Conservation (phyloP, 169 alveolate species). For the Eimeria nieschulzi region DNA sequence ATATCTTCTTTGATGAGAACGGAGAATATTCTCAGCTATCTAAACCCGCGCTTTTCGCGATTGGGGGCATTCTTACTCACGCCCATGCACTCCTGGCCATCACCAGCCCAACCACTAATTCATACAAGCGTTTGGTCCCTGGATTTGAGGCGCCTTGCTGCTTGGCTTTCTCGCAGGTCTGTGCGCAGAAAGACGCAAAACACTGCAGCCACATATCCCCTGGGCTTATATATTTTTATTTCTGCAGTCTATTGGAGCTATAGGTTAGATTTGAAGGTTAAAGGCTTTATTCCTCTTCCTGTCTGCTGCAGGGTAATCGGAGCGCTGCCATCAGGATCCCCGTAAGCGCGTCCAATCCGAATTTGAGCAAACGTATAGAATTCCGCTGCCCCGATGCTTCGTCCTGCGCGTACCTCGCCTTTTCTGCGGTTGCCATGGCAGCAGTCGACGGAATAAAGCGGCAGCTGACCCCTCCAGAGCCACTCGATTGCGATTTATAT, state of each 20-base stretch:
- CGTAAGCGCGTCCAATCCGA: constrained; percentile 64
- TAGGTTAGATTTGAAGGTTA: no score
- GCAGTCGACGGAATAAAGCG: constrained; percentile 85
- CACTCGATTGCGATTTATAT: constrained; percentile 48
- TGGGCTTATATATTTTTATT: no score
- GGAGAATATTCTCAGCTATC: neutral
- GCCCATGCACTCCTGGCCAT: constrained; percentile 85
- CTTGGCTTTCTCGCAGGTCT: constrained; percentile 79
- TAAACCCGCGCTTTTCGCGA: constrained; percentile 68
- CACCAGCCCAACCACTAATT: constrained; percentile 84
- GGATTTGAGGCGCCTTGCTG: constrained; percentile 86
- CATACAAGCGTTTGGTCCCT: constrained; percentile 85
- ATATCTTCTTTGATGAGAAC: constrained; percentile 72
- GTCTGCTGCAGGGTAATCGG: constrained; percentile 81
- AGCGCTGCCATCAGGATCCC: constrained; percentile 88
- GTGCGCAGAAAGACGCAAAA: no score
- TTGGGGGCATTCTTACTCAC: constrained; percentile 85
- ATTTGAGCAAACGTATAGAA: constrained; percentile 83
- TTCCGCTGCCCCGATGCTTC: constrained; percentile 86
- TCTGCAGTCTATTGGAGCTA: no score
- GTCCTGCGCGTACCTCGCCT: constrained; percentile 83
- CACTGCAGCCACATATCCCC: no score
- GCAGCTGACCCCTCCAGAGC: constrained; percentile 75
- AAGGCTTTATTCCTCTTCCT: no score
- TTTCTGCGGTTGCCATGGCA: constrained; percentile 87